Evolutionary conservation across 345 rosid genomes (phyloP).

Genomic region (Brassica carinata): DNA sequence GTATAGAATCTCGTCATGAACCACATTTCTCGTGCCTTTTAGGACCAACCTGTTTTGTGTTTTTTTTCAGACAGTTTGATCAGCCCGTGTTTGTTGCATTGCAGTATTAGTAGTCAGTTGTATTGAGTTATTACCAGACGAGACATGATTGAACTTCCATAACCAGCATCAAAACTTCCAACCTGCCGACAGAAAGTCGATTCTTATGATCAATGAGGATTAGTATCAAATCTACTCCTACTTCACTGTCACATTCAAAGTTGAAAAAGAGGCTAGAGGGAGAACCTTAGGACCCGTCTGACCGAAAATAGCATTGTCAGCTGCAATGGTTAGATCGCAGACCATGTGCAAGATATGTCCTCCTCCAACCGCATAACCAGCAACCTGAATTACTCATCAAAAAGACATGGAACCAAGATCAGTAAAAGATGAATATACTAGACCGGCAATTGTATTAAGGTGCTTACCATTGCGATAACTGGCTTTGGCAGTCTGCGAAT

Average conservation of each 20-base stretch:
- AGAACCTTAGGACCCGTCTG: constrained; percentile 98
- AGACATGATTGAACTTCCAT: constrained; percentile 95
- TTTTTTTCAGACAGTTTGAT: constrained; percentile 6
- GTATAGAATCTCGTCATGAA: constrained; percentile 82
- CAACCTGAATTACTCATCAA: constrained; percentile 53
- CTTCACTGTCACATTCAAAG: background rate
- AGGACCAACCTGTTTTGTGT: constrained; percentile 72
- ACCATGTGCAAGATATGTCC: constrained; percentile 94
- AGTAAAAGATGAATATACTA: constrained; percentile 14
- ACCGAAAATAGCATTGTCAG: constrained; percentile 87
- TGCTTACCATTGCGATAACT: constrained; percentile 87
- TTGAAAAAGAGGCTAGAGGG: constrained; percentile 3
- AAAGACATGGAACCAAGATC: background rate
- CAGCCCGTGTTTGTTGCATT: background rate
- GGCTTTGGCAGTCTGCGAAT: constrained; percentile 93
- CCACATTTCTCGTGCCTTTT: constrained; percentile 98
- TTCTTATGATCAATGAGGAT: background rate
- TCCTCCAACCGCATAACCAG: constrained; percentile 97
- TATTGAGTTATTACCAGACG: constrained; percentile 61
- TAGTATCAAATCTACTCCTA: background rate
- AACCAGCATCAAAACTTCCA: constrained; percentile 99
- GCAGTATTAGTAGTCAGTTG: background rate
- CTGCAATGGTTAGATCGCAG: constrained; percentile 92
- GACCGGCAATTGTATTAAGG: background rate
- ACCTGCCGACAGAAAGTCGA: constrained; percentile 49